Percentiles rank a stretch among this genome's conserved stretches.
phyloP scores from a whole-genome alignment of 179 eudicot species.

The Heliamphora pulchella region DNA sequence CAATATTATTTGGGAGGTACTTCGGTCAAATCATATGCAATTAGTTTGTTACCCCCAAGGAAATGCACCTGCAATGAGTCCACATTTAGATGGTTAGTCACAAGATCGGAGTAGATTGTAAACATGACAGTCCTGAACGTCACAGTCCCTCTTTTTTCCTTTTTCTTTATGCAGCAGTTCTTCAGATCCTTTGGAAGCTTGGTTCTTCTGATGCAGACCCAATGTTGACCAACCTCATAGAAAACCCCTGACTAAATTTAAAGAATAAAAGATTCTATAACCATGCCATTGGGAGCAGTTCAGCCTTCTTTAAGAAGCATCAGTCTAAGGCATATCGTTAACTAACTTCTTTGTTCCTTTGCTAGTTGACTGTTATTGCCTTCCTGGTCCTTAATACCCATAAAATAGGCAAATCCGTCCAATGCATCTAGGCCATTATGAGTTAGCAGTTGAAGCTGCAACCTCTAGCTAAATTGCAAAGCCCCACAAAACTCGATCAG shows the following conservation, averaged over 20 bases:
- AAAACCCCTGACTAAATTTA: no score
- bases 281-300: no score
- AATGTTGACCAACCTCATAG: no score
- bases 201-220: background rate
- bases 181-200: no score
- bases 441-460: background rate
- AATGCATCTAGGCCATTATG: background rate
- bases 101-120: background rate
- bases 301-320: no score
- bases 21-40: slow-evolving; percentile 8
- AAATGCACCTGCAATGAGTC: background rate
- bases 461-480: background rate
- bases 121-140: no score
- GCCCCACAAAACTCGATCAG: background rate
- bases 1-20: background rate
- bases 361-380: background rate
- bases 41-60: background rate
- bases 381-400: background rate
- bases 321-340: background rate
- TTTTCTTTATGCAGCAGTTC: background rate
- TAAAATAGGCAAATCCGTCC: background rate
- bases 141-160: background rate
- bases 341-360: background rate
- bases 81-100: background rate
- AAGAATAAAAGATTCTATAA: no score